Evolutionary conservation across 148 eudicot species (phyloP).

Genomic region (Heliamphora exappendiculata): DNA sequence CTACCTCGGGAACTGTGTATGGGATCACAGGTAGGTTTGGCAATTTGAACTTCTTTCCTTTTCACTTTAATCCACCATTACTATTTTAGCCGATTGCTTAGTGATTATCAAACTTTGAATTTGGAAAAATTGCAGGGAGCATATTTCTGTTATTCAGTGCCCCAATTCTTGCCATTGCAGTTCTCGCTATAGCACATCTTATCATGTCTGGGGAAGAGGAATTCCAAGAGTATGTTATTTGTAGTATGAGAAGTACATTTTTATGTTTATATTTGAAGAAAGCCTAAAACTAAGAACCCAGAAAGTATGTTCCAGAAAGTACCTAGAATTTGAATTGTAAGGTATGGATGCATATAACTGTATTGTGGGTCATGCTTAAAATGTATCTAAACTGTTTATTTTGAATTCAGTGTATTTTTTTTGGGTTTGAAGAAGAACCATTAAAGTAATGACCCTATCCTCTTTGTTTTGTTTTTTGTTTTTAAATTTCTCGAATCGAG

Average conservation of each 20-base stretch:
- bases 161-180: conserved; percentile 54
- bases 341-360: no score
- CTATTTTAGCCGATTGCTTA: not conserved
- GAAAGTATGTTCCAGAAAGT: no score
- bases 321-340: no score
- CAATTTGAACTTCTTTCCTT: not conserved
- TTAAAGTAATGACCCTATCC: no score
- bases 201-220: conserved; percentile 50
- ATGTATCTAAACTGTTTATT: no score
- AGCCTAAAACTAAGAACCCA: no score
- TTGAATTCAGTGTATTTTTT: no score
- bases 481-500: no score
- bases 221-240: conserved; percentile 42
- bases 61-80: not conserved
- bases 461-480: no score
- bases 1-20: conserved; percentile 14
- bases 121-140: conserved; percentile 46
- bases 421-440: no score
- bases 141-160: conserved; percentile 49
- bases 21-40: not conserved
- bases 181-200: conserved; percentile 54
- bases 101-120: not conserved
- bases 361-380: no score
- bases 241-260: not conserved
- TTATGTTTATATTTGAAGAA: no score